Base-by-base conservation (phyloP, 768 basidiomycete genomes). In the Trametes elegans region DNA sequence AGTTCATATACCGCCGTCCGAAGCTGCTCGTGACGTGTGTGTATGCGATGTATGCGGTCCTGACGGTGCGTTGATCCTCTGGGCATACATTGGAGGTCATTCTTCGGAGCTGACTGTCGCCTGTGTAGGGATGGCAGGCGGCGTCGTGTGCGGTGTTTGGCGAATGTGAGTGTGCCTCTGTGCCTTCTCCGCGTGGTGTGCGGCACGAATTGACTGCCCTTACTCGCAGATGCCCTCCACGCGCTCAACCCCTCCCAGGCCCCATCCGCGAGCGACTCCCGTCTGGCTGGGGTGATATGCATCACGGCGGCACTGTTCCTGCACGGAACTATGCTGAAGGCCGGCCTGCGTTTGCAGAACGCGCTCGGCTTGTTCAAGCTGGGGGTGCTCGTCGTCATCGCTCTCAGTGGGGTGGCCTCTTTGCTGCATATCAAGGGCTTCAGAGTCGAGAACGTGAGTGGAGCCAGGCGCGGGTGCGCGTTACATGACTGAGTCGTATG, bases 91-190 rank as follows among this genome's bases (percentile, higher is more conserved):
- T 31, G 32, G 28, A 13, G 31, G 23, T 19, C 7, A n/a, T 31
- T 13, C 39, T 31, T 21, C n/a, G n/a, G n/a, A n/a, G 24, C 29
- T 28, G 7, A 31, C 21, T 7, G 5, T 29, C 6, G 1, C 7
- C 21, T 14, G n/a, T 11, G 14, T 21, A 88, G 84, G 83, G 84
- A 7, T 79, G 75, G 56, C 73, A 80, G 10, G 76, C 84, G 0
- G 81, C 82, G 1, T 81, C 79, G 49, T 79, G 79, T 47, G 74
- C 86, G 18, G 85, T 87, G 5, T 87, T 88, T 51, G 85, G 85
- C 32, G 85, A 88, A 83, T 90, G 87, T 85, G 60, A 19, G 75
- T 60, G n/a, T 6, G 23, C 5, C n/a, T 29, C 27, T 10, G 7
- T 18, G 43, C 14, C 6, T 6, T 2, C 9, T 4, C n/a, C 31